Base-by-base conservation (phyloP, 805 yeast species). In the Grigorovia jiainica region DNA sequence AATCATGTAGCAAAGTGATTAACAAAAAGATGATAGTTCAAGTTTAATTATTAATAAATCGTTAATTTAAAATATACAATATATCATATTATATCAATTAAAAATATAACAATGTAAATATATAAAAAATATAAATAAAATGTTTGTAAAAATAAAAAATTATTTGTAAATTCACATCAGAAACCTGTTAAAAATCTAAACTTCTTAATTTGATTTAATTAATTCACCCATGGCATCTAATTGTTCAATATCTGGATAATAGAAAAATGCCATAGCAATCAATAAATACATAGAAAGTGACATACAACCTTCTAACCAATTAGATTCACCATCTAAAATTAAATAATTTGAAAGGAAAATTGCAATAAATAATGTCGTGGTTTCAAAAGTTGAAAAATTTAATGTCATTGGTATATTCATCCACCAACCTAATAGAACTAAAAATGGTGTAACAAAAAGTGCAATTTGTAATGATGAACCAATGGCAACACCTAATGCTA, bases 261-360 rank as follows among this genome's bases (percentile, higher is more conserved):
- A 85, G 68, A 73, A 85, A 70, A 92, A 92, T 1, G 97, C 89
- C 52, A 92, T 70, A 2, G 95, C 95, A 43, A 87, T 80, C 43
- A 92, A 82, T 44, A 81, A 60, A 60, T 92, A 92, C 41, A 95
- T 85, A 45, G 94, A 79, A 43, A 92, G 61, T 50, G 92, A 71
- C 92, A 92, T 81, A 31, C 81, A 87, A 42, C 98, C 98, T 69
- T 92, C 98, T 42, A 92, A 72, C 97, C 97, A 92, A 61, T 92
- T 90, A 46, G 89, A 78, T 62, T 87, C 95, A 44, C 98, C 98
- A 60, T 92, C 98, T 47, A 84, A 73, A 48, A 92, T 82, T 53
- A 89, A 72, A 60, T 83, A 82, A 57, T 89, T 89, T 31, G 94
- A 78, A 47, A 92, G 78, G 61, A 89, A 82, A 47, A 92, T 95